These are phyloP conservation scores for Irpex lacteus DNA, from an alignment of 1,284 basidiomycete species.

Conservation along the genomic window DNA sequence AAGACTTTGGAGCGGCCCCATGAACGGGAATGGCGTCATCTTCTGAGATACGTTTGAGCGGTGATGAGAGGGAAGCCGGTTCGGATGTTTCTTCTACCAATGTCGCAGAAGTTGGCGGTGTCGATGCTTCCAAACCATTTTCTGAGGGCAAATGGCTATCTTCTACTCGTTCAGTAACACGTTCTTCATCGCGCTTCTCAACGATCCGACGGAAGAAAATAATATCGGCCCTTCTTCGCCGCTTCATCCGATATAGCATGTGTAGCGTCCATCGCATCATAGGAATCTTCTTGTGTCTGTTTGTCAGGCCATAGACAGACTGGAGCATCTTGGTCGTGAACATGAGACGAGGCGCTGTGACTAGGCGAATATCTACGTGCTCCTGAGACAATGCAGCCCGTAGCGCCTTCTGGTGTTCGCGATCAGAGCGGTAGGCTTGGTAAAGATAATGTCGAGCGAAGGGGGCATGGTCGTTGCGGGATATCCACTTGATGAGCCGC, in stretches of 20 bases:
- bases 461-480: conserved; percentile 41
- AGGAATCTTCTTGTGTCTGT: conserved; percentile 51
- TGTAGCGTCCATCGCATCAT: conserved; percentile 54
- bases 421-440: conserved; percentile 54
- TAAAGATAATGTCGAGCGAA: conserved; percentile 69
- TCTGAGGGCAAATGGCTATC: not conserved
- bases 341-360: conserved; percentile 39
- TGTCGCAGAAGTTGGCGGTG: not conserved
- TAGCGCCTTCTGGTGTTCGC: conserved; percentile 21
- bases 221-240: not conserved
- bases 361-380: not conserved
- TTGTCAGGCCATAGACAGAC: conserved; percentile 53
- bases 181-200: not conserved
- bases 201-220: not conserved
- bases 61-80: not conserved
- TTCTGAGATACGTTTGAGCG: not conserved
- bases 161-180: not conserved
- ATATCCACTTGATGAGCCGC: conserved; percentile 56
- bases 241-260: not conserved
- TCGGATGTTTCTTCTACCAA: not conserved
- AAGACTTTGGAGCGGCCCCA: not conserved
- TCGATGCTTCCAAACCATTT: not conserved
- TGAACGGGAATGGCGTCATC: not conserved
- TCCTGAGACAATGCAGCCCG: conserved; percentile 5
- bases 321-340: conserved; percentile 55